Base-by-base conservation (phyloP, 2,329 filamentous ascomycete genomes). In the Fusarium fujikuroi region DNA sequence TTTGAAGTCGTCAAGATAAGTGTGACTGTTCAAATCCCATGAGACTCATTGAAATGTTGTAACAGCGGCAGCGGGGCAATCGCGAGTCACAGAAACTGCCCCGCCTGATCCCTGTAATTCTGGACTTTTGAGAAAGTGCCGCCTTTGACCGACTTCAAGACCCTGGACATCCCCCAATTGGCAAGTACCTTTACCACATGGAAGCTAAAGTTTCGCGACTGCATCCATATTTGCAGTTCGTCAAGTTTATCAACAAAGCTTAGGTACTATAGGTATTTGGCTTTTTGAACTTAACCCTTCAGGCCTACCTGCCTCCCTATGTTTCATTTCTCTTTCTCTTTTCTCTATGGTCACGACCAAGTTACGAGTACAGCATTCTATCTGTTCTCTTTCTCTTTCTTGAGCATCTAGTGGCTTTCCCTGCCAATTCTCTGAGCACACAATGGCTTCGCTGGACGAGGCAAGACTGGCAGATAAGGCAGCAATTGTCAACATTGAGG, bases 401-500 rank as follows among this genome's bases (percentile, higher is more conserved):
- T n/a, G 21, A 19, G 50, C 19, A 60, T 43, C 34, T 49, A 37
- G 32, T 32, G 42, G 18, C 46, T 42, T 25, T 12, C 30, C 43
- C 32, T 16, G 25, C 32, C 47, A 18, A 54, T 43, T 36, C 36
- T 44, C 39, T 56, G 30, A 19, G 30, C n/a, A 40, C 14, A 32
- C 43, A 39, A 77, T 76, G 74, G 28, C 72, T 25, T 58, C 64
- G 30, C 36, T 67, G 40, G 65, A 77, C 23, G 75, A 76, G 49
- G 53, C 50, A 12, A 60, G 23, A n/a, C 37, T 73, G 23, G 73
- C 71, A 25, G 70, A 80, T 19, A 70, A 72, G 46, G 72, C 80
- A 7, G 80, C 76, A 15, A 76, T 77, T 14, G 58, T 82, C 47
- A 53, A 63, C 12, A 53, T 82, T 34, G 77, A 82, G 37, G 76